Base-by-base conservation (phyloP, 2,329 filamentous ascomycete species). In the Phoma sp. region DNA sequence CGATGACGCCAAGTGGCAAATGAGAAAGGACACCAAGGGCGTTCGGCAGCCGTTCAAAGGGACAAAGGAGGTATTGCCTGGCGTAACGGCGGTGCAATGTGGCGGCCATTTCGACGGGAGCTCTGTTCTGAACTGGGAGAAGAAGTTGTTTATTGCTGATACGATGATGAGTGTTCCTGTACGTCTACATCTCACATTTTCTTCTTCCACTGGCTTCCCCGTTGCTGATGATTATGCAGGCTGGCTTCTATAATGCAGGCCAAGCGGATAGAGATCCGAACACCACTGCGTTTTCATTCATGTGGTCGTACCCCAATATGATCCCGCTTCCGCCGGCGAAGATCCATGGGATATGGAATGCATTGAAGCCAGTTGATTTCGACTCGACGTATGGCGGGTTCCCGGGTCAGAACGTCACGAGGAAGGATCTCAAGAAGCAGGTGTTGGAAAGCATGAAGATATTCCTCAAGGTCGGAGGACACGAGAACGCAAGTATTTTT, bases 101-200 rank as follows among this genome's bases (percentile, higher is more conserved):
- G 90, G 90, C 0, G 91, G 91, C 0, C 91, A 96, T 76, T 95
- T 95, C 65, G 87, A 88, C 0, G 91, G 91, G 0, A 90, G 86
- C 60, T 75, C 89, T 54, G 85, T 92, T 3, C 68, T 90, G 56
- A 81, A 88, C 20, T 90, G 84, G 73, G 67, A 73, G 34, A 53
- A 47, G 42, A 72, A 68, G 34, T 74, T 95, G n/a, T 81, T 93
- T 54, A 82, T 92, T 52, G 90, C 91, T 5, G 91, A 96, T 74
- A 91, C 89, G 3, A 81, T 95, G 40, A 81, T 91, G 60, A 89
- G 87, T 20, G 88, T 89, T 3, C 88, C 89, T 0, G 80, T 79
- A 53, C 51, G 77, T 71, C 15, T 36, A 5, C 30, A 17, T 18
- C 20, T 7, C 20, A 12, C 34, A 15, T 17, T 10, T 2, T 12